These are phyloP conservation scores for Trypanosoma congolense DNA, from an alignment of 208 protist genomes.

Conservation along the genomic window DNA sequence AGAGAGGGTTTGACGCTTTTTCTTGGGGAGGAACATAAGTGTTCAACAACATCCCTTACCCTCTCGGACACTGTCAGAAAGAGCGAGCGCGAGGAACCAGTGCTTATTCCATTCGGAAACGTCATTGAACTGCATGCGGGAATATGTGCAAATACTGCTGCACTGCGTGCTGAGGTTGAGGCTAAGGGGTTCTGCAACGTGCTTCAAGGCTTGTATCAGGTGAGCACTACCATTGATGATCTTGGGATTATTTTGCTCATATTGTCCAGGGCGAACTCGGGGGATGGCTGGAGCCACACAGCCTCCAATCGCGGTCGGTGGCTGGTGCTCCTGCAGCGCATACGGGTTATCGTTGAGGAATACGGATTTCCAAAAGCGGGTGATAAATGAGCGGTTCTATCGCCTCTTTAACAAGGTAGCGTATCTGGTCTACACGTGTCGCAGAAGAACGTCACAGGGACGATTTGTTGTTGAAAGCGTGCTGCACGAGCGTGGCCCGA, in stretches of 20 bases:
- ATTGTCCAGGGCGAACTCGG: background rate
- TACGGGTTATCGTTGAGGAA: background rate
- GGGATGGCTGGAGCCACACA: too few species aligned
- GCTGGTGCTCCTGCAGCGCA: too few species aligned
- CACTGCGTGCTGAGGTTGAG: slow-evolving; percentile 2
- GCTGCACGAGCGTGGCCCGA: background rate
- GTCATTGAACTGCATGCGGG: slow-evolving; percentile 22
- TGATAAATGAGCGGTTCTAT: background rate
- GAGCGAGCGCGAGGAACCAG: background rate
- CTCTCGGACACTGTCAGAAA: background rate
- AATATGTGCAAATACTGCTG: slow-evolving; percentile 3
- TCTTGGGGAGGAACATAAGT: background rate
- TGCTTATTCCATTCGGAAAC: slow-evolving; percentile 5
- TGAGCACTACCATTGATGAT: slow-evolving; percentile 14
- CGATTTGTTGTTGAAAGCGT: slow-evolving; percentile 4
- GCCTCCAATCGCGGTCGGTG: too few species aligned
- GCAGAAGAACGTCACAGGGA: background rate
- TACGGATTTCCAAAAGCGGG: background rate
- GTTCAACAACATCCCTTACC: background rate
- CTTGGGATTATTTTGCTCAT: slow-evolving; percentile 18
- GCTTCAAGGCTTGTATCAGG: background rate
- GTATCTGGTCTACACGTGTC: slow-evolving; percentile 18
- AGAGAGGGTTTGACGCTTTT: slow-evolving; percentile 13
- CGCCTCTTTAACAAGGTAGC: slow-evolving; percentile 16
- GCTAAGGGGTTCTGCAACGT: slow-evolving; percentile 1